A percentile compares a stretch with the other conserved stretches of the same genome.
Evolutionary conservation across 75 land plant species (phyloP).

Genomic region (Cunninghamia lanceolata): DNA sequence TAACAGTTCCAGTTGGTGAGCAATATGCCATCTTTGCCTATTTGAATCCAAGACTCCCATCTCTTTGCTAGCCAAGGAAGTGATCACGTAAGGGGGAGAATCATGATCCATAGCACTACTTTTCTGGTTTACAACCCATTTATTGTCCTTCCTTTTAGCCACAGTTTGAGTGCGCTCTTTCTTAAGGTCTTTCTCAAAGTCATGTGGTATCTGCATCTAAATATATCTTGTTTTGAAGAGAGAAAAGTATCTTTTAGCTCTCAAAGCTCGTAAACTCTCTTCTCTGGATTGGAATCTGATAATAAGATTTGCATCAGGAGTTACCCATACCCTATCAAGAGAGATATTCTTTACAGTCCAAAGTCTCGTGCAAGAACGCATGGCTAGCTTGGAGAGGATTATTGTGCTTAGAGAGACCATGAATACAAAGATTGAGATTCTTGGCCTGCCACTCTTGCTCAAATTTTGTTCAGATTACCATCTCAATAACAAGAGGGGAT

Average conservation of each 20-base stretch:
- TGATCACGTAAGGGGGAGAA: not conserved
- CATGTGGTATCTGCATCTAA: not conserved
- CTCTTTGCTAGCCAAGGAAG: not conserved
- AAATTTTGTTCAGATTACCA: no score
- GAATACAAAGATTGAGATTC: no score
- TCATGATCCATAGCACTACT: not conserved
- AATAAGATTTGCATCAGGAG: not conserved
- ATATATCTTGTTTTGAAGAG: not conserved
- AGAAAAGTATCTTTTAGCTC: not conserved
- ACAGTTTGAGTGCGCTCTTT: not conserved
- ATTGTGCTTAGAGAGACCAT: no score
- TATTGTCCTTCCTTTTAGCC: not conserved
- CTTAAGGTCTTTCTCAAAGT: not conserved
- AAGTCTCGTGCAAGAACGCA: not conserved
- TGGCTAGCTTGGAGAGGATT: not conserved
- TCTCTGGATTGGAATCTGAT: not conserved
- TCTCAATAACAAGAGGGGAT: no score
- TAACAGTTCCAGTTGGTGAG: no score
- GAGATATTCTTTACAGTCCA: not conserved
- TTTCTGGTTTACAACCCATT: not conserved
- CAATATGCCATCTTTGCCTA: not conserved
- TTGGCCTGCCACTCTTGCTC: no score
- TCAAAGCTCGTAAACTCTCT: not conserved
- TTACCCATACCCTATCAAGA: not conserved
- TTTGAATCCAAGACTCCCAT: not conserved